These are phyloP conservation scores for Papiliotrema fonsecae DNA, from an alignment of 1,284 basidiomycete species.

Conservation along the genomic window DNA sequence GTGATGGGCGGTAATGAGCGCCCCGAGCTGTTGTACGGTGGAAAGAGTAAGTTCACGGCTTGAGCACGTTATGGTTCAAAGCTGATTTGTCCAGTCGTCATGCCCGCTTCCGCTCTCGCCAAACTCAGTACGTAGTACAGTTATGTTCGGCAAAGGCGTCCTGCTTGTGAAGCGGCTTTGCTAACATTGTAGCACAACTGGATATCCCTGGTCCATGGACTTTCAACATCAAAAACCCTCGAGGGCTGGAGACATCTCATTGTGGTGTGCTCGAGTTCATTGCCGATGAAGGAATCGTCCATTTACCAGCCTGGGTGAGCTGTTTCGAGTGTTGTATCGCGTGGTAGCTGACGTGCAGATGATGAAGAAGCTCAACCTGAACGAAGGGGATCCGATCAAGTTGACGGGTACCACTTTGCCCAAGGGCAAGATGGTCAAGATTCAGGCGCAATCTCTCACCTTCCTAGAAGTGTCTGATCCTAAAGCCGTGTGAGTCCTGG, in stretches of 20 bases:
- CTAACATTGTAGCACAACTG: too few species aligned
- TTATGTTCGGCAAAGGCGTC: too few species aligned
- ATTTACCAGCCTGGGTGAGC: conserved; percentile 85
- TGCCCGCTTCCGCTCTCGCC: conserved; percentile 93
- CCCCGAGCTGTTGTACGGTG: conserved; percentile 60
- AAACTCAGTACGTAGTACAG: conserved; percentile 69
- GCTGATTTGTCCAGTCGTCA: conserved; percentile 64
- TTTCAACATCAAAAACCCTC: conserved; percentile 88
- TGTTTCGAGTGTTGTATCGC: neutral
- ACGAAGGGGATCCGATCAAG: conserved; percentile 91
- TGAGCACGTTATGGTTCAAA: neutral
- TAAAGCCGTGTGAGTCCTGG: conserved; percentile 79
- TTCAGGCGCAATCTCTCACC: conserved; percentile 92
- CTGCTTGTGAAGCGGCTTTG: too few species aligned
- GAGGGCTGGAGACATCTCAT: conserved; percentile 83
- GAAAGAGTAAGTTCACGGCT: conserved; percentile 73
- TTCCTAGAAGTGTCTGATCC: conserved; percentile 87
- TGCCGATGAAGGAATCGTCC: conserved; percentile 90
- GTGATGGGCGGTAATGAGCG: conserved; percentile 46
- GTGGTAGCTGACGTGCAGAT: conserved; percentile 53
- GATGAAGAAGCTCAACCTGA: conserved; percentile 87
- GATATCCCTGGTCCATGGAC: conserved; percentile 94
- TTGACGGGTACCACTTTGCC: conserved; percentile 81
- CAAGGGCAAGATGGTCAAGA: conserved; percentile 93
- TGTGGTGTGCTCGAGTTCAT: conserved; percentile 98